Evolutionary conservation across 345 rosid genomes (phyloP).

Genomic region (Viola odorata): DNA sequence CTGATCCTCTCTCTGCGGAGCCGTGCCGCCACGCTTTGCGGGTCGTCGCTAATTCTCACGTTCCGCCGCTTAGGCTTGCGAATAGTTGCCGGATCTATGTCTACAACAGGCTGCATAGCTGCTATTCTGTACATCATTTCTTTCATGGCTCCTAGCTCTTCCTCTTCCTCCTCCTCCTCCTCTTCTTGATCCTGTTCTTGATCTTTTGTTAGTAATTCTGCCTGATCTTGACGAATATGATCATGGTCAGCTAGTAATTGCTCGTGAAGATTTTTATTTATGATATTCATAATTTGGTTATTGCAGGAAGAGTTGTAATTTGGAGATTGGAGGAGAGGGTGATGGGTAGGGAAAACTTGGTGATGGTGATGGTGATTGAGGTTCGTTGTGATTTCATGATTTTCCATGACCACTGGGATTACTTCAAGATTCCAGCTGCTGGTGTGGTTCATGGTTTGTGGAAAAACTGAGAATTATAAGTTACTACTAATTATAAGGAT

Average conservation of each 20-base stretch:
- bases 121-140: conserved; percentile 98
- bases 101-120: conserved; percentile 79
- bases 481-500: too few species aligned
- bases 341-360: conserved; percentile 19
- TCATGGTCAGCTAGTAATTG: not conserved
- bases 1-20: conserved; percentile 87
- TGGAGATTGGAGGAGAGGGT: conserved; percentile 27
- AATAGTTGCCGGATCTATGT: conserved; percentile 77
- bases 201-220: conserved; percentile 17
- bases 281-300: too few species aligned
- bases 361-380: conserved; percentile 4
- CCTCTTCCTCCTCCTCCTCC: conserved; percentile 53
- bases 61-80: conserved; percentile 79
- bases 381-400: too few species aligned
- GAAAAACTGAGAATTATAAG: too few species aligned
- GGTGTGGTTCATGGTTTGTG: too few species aligned
- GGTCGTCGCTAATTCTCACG: conserved; percentile 85
- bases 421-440: too few species aligned
- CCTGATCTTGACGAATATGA: conserved; percentile 25
- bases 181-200: conserved; percentile 12
- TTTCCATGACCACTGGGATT: too few species aligned
- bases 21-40: conserved; percentile 96
- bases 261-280: not conserved
- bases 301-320: too few species aligned
- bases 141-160: conserved; percentile 83